Percentiles rank a stretch among this genome's conserved stretches.
phyloP scores from a whole-genome alignment of 208 protist species.

The Trypanosoma avium region DNA sequence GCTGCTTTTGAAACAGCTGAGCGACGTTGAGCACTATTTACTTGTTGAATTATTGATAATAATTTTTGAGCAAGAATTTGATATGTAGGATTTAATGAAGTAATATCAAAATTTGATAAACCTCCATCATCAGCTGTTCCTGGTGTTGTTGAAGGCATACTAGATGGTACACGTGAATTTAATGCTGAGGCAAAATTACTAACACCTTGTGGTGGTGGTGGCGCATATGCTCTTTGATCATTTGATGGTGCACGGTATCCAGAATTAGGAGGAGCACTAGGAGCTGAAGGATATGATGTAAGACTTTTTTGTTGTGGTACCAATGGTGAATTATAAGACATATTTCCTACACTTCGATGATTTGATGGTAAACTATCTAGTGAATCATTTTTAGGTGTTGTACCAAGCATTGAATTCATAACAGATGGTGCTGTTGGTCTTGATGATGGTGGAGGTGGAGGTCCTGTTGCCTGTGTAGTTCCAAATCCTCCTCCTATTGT shows the following conservation, averaged over 20 bases:
- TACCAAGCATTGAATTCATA: no score
- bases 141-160: background rate
- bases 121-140: constrained; percentile 13
- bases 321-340: background rate
- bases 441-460: background rate
- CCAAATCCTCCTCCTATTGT: background rate
- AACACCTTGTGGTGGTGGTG: constrained; percentile 7
- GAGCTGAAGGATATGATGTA: background rate
- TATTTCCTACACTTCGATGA: constrained; percentile 4
- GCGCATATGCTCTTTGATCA: background rate
- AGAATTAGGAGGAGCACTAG: constrained; percentile 17
- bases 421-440: background rate
- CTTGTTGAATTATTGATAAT: constrained; percentile 31
- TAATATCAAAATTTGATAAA: constrained; percentile 24
- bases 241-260: background rate
- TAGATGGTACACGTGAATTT: background rate
- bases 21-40: constrained; percentile 43
- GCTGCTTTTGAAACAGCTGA: constrained; percentile 47
- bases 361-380: background rate
- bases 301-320: background rate
- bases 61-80: constrained; percentile 26
- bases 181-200: background rate
- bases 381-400: constrained; percentile 3
- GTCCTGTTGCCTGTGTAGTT: background rate
- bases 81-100: constrained; percentile 14